Base-by-base conservation (phyloP, 257 asterid species). In the Orobanche coerulescens region DNA sequence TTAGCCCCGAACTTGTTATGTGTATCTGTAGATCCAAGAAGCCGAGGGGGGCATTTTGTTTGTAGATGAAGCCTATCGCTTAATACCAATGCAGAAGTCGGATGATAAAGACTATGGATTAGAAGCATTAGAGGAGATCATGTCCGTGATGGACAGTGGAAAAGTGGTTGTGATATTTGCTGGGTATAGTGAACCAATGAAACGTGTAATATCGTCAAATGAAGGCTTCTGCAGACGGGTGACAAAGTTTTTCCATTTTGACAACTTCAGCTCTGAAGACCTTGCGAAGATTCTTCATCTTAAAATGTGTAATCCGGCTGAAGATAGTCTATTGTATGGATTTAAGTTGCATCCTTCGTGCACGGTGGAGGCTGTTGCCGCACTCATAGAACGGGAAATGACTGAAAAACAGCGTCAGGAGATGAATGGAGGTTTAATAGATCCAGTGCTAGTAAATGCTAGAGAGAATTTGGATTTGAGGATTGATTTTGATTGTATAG, bases 111-210 rank as follows among this genome's bases (percentile, higher is more conserved):
- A 91, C 70, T 91, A 74, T 30, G 98, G 96, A 47, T 58, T 84
- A 67, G 98, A 91, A 78, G 98, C 98, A 31, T 59, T 88, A 61
- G 96, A 88, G 64, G 98, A 88, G 81, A 86, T 92, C 65, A 92
- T 92, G 96, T 92, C 98, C 18, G 81, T 85, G 58, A 88, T 88
- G 96, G 98, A 92, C 79, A 76, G 78, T 50, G 98, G 95, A 26
- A 85, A 80, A 79, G 54, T 92, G 4, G 96, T 92, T 0, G 98
- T 88, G 6, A 88, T 92, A 42, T 92, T 92, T 72, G 98, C 98
- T 7, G 98, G 98, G 28, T 92, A 92, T 13, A 81, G 89, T n/a
- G 93, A 88, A 75, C 96, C 96, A 31, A 88, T 92, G 98, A 84
- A 82, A 70, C 95, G 94, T 0, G 94, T 92, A 12, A 86, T 88